Percentiles rank a stretch among this genome's conserved stretches.
These are phyloP conservation scores for Arthromyces matolae DNA, from an alignment of 768 basidiomycete genomes.

Conservation along the genomic window DNA sequence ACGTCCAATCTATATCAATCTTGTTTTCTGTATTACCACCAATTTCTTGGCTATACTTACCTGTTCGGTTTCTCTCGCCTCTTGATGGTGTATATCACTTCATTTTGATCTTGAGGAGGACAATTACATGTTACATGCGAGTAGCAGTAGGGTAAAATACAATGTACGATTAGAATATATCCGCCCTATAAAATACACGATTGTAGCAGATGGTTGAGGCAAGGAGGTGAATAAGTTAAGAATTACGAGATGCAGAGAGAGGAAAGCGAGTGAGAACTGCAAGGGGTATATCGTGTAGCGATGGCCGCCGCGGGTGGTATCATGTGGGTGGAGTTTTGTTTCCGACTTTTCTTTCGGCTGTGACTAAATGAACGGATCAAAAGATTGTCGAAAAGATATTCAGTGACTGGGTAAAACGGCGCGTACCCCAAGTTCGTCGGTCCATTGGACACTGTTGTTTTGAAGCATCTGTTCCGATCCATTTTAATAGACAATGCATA, in stretches of 20 bases:
- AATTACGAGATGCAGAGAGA: too few species aligned
- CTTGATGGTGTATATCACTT: constrained; percentile 13
- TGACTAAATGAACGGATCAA: constrained; percentile 33
- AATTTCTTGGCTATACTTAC: background rate
- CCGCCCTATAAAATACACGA: constrained; percentile 19
- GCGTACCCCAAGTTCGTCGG: constrained; percentile 84
- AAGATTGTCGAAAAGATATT: background rate
- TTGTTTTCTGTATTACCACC: constrained; percentile 10
- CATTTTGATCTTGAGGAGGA: constrained; percentile 8
- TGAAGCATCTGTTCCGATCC: constrained; percentile 85
- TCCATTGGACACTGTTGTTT: constrained; percentile 99
- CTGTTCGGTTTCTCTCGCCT: constrained; percentile 9
- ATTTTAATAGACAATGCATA: constrained; percentile 97
- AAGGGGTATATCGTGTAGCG: constrained; percentile 9
- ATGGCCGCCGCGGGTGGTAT: background rate
- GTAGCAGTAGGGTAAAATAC: constrained; percentile 24
- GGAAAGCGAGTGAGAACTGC: constrained; percentile 1
- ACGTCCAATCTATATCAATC: constrained; percentile 1
- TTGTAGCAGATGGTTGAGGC: constrained; percentile 7
- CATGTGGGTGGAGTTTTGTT: constrained; percentile 1
- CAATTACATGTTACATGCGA: constrained; percentile 11
- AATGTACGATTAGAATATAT: constrained; percentile 27
- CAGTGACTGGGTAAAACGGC: too few species aligned
- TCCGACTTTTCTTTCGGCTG: constrained; percentile 51
- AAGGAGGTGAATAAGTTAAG: constrained; percentile 7